Base-by-base conservation (phyloP, 257 asterid species). In the Primulina tabacum region DNA sequence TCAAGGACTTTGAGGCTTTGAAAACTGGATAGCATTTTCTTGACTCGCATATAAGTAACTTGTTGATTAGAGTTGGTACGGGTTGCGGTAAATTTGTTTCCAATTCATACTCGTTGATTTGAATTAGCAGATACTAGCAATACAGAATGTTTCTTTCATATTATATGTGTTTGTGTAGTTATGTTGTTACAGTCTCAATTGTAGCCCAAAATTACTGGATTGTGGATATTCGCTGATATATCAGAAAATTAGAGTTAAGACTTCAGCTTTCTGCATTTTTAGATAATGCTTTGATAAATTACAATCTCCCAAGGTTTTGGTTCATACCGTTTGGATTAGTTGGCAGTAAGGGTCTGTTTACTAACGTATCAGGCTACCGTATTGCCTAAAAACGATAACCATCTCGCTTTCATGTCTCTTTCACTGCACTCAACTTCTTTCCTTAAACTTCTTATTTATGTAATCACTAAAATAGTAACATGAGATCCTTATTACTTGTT, bases 41-140 rank as follows among this genome's bases (percentile, higher is more conserved):
- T 57, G 50, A 60, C 14, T 38, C 20, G 1, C 65, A 38, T 38
- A 38, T 4, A 32, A 61, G 65, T 6, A 28, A 43, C 50, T 16
- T 52, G 72, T 2, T 53, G 73, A 37, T 68, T 71, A 55, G 74
- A 59, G 64, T 68, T 50, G n/a, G 24, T 47, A 18, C 61, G 7
- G 18, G 60, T 64, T 65, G 63, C 7, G 71, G 77, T 73, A 35
- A 60, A 35, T 33, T 28, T 43, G 53, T n/a, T 79, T 68, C 10
- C 21, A 2, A 10, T 52, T 65, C 50, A 9, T 52, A 73, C 32
- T 63, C 59, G 64, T 53, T n/a, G 64, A 8, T 32, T 40, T 35
- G 52, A 14, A 24, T n/a, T 70, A 55, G 79, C 65, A 35, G 43
- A 50, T 16, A 53, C 68, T 55, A 14, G 20, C 58, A 60, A 55